Percentiles rank a stretch among this genome's conserved stretches.
Evolutionary conservation across 768 basidiomycete genomes (phyloP).

Genomic region (Agrocybe praecox): DNA sequence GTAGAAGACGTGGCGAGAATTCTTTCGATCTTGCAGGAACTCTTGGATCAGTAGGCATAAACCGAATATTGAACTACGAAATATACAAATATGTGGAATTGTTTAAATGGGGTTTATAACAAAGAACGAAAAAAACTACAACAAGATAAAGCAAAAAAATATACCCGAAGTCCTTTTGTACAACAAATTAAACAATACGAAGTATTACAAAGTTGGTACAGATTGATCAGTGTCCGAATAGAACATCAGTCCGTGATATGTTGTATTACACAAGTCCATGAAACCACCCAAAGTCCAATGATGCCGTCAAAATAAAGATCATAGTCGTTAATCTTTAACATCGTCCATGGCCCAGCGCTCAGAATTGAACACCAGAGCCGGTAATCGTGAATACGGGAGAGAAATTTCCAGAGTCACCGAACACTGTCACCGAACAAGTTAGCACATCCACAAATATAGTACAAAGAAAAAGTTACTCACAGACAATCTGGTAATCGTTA

Average conservation of each 20-base stretch:
- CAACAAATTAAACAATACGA: too few relatives aligned
- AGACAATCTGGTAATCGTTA: constrained; percentile 35
- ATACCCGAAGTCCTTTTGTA: too few relatives aligned
- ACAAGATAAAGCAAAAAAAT: too few relatives aligned
- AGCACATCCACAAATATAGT: neutral
- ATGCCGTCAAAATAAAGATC: neutral
- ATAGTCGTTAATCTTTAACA: neutral
- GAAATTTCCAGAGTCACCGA: constrained; percentile 52
- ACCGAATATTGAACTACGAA: neutral
- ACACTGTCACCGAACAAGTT: constrained; percentile 30
- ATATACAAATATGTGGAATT: neutral
- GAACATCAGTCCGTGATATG: neutral
- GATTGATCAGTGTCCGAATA: too few relatives aligned
- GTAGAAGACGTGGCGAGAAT: constrained; percentile 67
- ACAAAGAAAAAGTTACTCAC: constrained; percentile 30
- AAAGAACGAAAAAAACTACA: too few relatives aligned
- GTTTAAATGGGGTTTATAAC: neutral
- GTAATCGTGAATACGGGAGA: constrained; percentile 31
- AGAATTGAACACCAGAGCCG: constrained; percentile 14
- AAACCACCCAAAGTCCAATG: neutral
- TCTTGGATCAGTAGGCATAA: too few relatives aligned
- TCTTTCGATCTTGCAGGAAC: constrained; percentile 54
- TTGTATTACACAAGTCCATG: neutral
- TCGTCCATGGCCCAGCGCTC: neutral
- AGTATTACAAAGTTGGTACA: too few relatives aligned